Evolutionary conservation across 345 rosid species (phyloP).

Genomic region (Carallia brachiata): DNA sequence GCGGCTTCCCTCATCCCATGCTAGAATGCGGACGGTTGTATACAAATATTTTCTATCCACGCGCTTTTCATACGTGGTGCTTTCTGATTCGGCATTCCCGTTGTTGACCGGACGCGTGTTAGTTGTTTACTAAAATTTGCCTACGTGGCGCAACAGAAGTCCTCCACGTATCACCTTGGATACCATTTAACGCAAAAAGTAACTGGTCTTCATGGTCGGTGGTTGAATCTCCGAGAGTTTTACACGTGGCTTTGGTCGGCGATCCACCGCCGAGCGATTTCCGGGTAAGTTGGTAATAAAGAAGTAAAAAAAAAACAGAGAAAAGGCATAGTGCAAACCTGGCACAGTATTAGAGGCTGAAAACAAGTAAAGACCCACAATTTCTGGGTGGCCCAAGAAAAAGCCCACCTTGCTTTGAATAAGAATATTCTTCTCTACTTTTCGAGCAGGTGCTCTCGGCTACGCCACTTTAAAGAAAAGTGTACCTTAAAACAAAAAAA

Average conservation of each 20-base stretch:
- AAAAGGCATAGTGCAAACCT: not conserved
- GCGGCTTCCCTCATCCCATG: too few species aligned
- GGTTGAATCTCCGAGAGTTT: not conserved
- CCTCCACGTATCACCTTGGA: not conserved
- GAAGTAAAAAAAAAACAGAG: not conserved
- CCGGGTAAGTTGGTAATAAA: too few species aligned
- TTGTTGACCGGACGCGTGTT: too few species aligned
- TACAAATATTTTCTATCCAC: too few species aligned
- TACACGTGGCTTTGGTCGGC: slow-evolving; percentile 24
- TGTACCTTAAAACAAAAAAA: too few species aligned
- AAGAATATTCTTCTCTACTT: slow-evolving; percentile 2
- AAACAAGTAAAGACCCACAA: not conserved
- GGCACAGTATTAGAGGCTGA: not conserved
- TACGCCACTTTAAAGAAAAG: not conserved
- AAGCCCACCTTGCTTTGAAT: not conserved
- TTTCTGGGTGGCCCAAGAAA: not conserved
- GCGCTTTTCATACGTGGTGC: too few species aligned
- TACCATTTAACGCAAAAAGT: not conserved
- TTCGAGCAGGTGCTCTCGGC: not conserved
- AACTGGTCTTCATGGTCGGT: slow-evolving; percentile 8
- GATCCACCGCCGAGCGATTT: not conserved
- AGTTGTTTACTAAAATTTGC: too few species aligned
- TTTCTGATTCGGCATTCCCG: too few species aligned
- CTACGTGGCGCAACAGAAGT: too few species aligned
- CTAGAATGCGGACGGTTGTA: too few species aligned